Percentiles rank a stretch among this genome's conserved stretches.
Evolutionary conservation across 257 asterid species (phyloP).

Genomic region (Catharanthus roseus): DNA sequence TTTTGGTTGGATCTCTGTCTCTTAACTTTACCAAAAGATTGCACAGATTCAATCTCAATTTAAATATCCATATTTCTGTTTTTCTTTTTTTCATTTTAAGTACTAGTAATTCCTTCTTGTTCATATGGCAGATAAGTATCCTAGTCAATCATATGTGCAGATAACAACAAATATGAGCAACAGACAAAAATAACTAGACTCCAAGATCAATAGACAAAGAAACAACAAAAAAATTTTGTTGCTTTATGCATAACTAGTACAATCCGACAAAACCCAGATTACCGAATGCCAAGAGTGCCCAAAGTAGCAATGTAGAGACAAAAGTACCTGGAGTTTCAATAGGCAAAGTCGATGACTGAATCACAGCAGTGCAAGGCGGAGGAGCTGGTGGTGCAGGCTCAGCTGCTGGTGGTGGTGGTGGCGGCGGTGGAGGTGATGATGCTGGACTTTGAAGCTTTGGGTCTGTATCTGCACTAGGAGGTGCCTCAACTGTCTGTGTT

Average conservation of each 20-base stretch:
- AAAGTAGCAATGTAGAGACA: slow-evolving; percentile 17
- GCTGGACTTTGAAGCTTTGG: slow-evolving; percentile 32
- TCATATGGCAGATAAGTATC: slow-evolving; percentile 23
- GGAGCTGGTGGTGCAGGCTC: slow-evolving; percentile 20
- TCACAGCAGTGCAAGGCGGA: slow-evolving; percentile 21
- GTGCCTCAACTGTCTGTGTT: slow-evolving; percentile 28
- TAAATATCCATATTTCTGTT: slow-evolving; percentile 21
- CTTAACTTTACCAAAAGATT: slow-evolving; percentile 35
- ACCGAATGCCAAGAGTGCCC: slow-evolving; percentile 16
- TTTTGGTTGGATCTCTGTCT: slow-evolving; percentile 32
- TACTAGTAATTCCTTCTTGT: slow-evolving; percentile 21
- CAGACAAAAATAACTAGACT: slow-evolving; percentile 46
- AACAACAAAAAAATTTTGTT: slow-evolving; percentile 29
- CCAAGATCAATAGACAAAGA: slow-evolving; percentile 31
- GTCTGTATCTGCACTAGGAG: slow-evolving; percentile 35
- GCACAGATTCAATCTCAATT: slow-evolving; percentile 29
- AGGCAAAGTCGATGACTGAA: slow-evolving; percentile 33
- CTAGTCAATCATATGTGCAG: slow-evolving; percentile 32
- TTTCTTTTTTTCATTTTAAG: slow-evolving; percentile 16
- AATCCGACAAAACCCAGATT: slow-evolving; percentile 30
- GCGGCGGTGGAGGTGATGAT: slow-evolving; percentile 29
- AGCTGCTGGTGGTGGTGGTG: slow-evolving; percentile 12
- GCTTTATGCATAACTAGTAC: slow-evolving; percentile 15
- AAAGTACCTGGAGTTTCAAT: slow-evolving; percentile 51
- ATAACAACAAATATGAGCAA: slow-evolving; percentile 45